These are phyloP conservation scores for Acer negundo DNA, from an alignment of 345 rosid species.

Conservation along the genomic window DNA sequence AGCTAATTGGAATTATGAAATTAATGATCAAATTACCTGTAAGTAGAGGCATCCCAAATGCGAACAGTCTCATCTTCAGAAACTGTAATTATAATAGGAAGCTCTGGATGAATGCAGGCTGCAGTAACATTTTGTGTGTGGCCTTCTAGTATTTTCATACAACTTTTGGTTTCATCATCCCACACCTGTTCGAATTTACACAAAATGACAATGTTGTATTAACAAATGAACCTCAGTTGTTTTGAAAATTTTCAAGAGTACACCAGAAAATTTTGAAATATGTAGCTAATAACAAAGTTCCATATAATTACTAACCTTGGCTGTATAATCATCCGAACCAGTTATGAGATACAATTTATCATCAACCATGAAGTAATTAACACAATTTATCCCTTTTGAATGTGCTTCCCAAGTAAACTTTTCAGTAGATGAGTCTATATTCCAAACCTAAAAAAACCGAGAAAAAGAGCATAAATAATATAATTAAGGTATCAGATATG, in stretches of 20 bases:
- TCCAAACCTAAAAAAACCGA: constrained; percentile 67
- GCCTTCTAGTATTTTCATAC: constrained; percentile 82
- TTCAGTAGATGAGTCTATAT: constrained; percentile 75
- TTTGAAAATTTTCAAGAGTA: too few species aligned
- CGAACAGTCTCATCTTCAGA: constrained; percentile 88
- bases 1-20: too few species aligned
- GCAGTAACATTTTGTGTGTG: constrained; percentile 88
- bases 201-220: too few species aligned
- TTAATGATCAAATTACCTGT: constrained; percentile 40
- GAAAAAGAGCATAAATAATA: neutral
- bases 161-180: constrained; percentile 87
- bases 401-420: constrained; percentile 83
- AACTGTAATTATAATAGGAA: constrained; percentile 76
- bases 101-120: constrained; percentile 84
- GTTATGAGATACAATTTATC: constrained; percentile 77
- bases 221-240: too few species aligned
- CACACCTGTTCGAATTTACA: constrained; percentile 44
- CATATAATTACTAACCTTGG: constrained; percentile 51
- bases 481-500: too few species aligned
- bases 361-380: constrained; percentile 74
- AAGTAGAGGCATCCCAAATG: constrained; percentile 82
- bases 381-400: constrained; percentile 83
- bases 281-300: too few species aligned
- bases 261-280: too few species aligned
- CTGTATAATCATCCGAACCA: constrained; percentile 92